Evolutionary conservation across 441 rosid genomes (phyloP).

Genomic region (Francoa sonchifolia): DNA sequence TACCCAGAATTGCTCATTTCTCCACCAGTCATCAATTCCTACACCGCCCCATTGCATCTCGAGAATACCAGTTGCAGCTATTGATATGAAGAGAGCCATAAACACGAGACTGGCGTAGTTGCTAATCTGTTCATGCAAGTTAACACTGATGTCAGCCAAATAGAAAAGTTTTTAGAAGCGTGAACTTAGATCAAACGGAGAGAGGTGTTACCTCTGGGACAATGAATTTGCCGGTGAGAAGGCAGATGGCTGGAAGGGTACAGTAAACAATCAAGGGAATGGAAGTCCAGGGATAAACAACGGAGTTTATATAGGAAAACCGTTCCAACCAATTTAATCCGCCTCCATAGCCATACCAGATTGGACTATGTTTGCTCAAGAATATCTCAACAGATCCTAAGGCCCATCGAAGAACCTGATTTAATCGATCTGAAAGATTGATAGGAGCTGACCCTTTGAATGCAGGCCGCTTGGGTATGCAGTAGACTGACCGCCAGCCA

Average conservation of each 20-base stretch:
- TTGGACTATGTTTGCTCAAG: conserved; percentile 90
- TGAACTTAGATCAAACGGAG: background rate
- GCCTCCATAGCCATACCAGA: conserved; percentile 94
- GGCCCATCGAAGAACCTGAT: conserved; percentile 98
- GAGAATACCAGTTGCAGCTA: conserved; percentile 68
- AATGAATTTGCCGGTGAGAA: conserved; percentile 87
- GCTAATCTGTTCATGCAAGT: conserved; percentile 51
- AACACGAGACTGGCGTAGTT: conserved; percentile 75
- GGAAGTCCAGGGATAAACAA: conserved; percentile 89
- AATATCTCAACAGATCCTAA: conserved; percentile 94
- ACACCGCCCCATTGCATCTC: conserved; percentile 99
- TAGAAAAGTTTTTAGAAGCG: background rate
- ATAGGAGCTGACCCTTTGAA: conserved; percentile 98
- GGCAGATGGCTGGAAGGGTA: conserved; percentile 84
- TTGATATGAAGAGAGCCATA: conserved; percentile 77
- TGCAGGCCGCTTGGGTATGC: conserved; percentile 71
- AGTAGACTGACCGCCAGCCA: conserved; percentile 96
- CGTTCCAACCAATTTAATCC: conserved; percentile 83
- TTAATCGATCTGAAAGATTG: conserved; percentile 93
- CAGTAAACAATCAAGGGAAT: conserved; percentile 79
- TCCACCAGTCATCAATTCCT: conserved; percentile 95
- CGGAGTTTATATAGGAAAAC: conserved; percentile 75
- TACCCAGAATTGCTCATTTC: conserved; percentile 99
- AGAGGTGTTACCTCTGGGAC: conserved; percentile 69
- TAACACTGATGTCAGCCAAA: conserved; percentile 10